Conservation (phyloP, 1,284 basidiomycete genomes). For the Boletus calvinii region DNA sequence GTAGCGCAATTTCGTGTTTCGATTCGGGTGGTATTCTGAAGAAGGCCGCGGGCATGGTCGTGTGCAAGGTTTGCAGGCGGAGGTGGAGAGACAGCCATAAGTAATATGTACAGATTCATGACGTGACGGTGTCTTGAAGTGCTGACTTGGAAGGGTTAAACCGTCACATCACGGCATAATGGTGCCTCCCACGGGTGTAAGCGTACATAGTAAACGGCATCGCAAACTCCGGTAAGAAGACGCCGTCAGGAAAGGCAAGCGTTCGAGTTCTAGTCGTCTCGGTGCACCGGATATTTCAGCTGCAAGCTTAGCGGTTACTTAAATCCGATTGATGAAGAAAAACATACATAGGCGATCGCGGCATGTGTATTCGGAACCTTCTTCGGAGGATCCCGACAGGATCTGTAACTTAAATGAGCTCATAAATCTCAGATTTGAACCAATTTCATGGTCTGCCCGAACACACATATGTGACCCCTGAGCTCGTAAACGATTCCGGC, state of each 20-base stretch:
- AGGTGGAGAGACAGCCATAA: slow-evolving; percentile 19
- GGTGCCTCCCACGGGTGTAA: slow-evolving; percentile 29
- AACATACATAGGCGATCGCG: slow-evolving; percentile 23
- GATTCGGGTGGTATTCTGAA: slow-evolving; percentile 34
- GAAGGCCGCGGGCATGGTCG: slow-evolving; percentile 29
- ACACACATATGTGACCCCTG: slow-evolving; percentile 22
- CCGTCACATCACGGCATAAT: slow-evolving; percentile 32
- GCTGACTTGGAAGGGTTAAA: slow-evolving; percentile 26
- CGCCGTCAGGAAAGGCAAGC: slow-evolving; percentile 17
- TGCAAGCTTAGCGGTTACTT: slow-evolving; percentile 13
- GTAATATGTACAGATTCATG: slow-evolving; percentile 30
- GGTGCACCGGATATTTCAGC: slow-evolving; percentile 7
- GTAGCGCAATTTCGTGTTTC: slow-evolving; percentile 37
- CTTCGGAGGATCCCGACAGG: slow-evolving; percentile 28
- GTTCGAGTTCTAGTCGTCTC: neutral
- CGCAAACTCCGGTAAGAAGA: slow-evolving; percentile 19
- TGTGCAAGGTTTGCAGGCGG: slow-evolving; percentile 8
- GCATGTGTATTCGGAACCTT: slow-evolving; percentile 20
- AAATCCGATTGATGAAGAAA: slow-evolving; percentile 18
- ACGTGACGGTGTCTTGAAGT: slow-evolving; percentile 29
- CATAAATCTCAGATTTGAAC: slow-evolving; percentile 32
- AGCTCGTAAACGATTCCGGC: slow-evolving; percentile 17
- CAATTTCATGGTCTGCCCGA: slow-evolving; percentile 17
- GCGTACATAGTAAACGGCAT: slow-evolving; percentile 1
- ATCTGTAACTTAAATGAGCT: slow-evolving; percentile 22